Evolutionary conservation across 75 land plant genomes (phyloP).

Genomic region (Pseudotsuga menziesii): DNA sequence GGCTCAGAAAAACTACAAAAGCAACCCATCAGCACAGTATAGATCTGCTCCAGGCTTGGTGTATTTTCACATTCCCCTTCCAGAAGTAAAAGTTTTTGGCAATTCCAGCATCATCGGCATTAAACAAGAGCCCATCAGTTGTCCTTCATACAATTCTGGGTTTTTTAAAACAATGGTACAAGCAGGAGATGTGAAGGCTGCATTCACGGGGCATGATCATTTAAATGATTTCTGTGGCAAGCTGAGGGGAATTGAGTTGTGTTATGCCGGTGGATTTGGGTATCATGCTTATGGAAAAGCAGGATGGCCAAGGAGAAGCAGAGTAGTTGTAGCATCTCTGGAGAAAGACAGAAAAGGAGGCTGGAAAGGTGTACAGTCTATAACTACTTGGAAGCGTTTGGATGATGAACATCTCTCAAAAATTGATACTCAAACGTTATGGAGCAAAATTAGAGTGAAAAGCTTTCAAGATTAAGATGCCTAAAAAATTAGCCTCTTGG

Average conservation of each 20-base stretch:
- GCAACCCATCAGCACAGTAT: constrained; percentile 34
- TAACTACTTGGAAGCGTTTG: constrained; percentile 88
- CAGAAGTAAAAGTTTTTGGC: constrained; percentile 49
- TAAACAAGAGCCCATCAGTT: constrained; percentile 61
- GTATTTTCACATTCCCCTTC: constrained; percentile 92
- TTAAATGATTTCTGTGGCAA: constrained; percentile 91
- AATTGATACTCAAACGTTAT: constrained; percentile 56
- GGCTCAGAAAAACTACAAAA: constrained; percentile 39
- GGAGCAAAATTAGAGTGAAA: constrained; percentile 19
- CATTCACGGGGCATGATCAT: constrained; percentile 92
- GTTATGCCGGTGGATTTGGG: constrained; percentile 94
- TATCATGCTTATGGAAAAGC: constrained; percentile 96
- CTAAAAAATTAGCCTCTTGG: background rate
- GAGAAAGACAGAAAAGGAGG: constrained; percentile 37
- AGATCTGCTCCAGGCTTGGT: constrained; percentile 70
- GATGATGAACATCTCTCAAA: constrained; percentile 57
- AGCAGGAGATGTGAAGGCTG: constrained; percentile 86
- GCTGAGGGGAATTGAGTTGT: constrained; percentile 55
- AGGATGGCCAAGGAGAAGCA: constrained; percentile 84
- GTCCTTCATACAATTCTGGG: constrained; percentile 75
- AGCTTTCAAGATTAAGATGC: background rate
- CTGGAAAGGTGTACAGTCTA: constrained; percentile 56
- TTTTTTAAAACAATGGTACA: constrained; percentile 77
- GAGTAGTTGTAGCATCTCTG: constrained; percentile 66
- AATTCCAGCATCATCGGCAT: constrained; percentile 61